phyloP scores from a whole-genome alignment of 192 early-diverging fungal species.

The Lobosporangium transversale region DNA sequence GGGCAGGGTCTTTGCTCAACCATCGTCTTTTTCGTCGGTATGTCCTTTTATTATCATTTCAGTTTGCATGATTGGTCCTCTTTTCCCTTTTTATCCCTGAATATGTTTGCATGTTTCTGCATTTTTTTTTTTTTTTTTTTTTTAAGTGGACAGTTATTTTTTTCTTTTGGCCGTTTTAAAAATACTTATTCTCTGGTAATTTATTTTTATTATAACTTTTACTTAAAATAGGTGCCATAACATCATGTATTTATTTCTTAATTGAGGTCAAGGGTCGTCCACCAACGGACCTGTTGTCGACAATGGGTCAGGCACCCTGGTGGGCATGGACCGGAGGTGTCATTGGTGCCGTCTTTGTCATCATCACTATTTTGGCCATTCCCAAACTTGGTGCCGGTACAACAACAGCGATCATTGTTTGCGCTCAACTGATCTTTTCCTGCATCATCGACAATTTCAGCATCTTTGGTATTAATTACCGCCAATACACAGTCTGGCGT shows the following conservation, averaged over 20 bases:
- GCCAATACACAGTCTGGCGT: constrained; percentile 56
- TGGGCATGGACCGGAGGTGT: constrained; percentile 64
- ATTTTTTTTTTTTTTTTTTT: background rate
- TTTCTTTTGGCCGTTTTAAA: background rate
- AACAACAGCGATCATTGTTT: constrained; percentile 60
- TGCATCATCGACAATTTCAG: constrained; percentile 65
- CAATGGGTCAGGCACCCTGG: constrained; percentile 53
- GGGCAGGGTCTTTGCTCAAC: constrained; percentile 48
- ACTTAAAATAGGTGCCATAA: constrained; percentile 23
- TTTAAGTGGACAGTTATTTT: background rate
- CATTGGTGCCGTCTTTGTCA: constrained; percentile 55
- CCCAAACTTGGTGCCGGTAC: constrained; percentile 64
- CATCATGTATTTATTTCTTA: constrained; percentile 38
- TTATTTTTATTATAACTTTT: background rate
- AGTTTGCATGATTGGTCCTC: background rate
- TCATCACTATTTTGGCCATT: constrained; percentile 60
- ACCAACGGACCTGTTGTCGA: constrained; percentile 27
- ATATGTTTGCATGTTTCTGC: background rate
- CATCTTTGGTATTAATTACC: constrained; percentile 54
- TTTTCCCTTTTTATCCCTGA: background rate
- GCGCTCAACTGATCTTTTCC: constrained; percentile 60
- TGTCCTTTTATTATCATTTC: background rate
- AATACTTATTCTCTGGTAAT: background rate
- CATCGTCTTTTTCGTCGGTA: constrained; percentile 28
- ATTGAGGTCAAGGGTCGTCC: constrained; percentile 46